These are phyloP conservation scores for Parachlorella kessleri DNA, from an alignment of 139 green algal species.

Conservation along the genomic window DNA sequence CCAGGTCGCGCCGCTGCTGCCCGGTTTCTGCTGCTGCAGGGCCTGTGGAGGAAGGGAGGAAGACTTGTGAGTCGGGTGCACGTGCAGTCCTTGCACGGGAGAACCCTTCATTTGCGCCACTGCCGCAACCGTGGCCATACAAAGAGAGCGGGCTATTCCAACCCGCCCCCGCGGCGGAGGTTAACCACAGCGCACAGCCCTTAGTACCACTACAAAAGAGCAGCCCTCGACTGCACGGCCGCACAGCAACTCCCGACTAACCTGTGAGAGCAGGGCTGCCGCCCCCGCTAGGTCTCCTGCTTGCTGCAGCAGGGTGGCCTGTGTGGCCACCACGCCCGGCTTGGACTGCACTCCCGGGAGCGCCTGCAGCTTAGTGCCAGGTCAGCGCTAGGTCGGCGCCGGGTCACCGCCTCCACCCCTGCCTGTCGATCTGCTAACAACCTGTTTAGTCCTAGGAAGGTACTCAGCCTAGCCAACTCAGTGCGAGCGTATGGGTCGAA, in stretches of 20 bases:
- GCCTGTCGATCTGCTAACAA: not conserved
- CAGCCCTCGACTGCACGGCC: too few species aligned
- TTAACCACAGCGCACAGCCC: too few species aligned
- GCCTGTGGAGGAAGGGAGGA: not conserved
- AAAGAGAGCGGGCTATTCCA: too few species aligned
- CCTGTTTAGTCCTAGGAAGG: not conserved
- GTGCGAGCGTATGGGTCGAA: too few species aligned
- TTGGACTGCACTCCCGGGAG: not conserved
- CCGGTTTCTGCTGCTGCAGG: constrained; percentile 4
- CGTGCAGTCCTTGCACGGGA: not conserved
- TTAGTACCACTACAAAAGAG: too few species aligned
- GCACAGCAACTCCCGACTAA: too few species aligned
- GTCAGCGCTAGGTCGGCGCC: too few species aligned
- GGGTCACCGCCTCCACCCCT: too few species aligned
- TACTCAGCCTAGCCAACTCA: too few species aligned
- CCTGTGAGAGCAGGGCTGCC: constrained; percentile 40
- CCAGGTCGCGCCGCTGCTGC: constrained; percentile 27
- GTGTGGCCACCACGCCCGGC: constrained; percentile 65
- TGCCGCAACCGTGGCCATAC: not conserved
- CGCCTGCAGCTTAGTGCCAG: not conserved
- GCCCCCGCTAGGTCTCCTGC: constrained; percentile 46
- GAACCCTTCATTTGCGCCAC: not conserved
- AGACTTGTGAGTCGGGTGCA: too few species aligned
- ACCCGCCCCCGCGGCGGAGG: too few species aligned
- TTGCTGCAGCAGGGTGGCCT: constrained; percentile 58